Percentiles rank a stretch among this genome's conserved stretches.
These are phyloP conservation scores for Aureobasidium subglaciale DNA, from an alignment of 2,329 filamentous ascomycete species.

Conservation along the genomic window DNA sequence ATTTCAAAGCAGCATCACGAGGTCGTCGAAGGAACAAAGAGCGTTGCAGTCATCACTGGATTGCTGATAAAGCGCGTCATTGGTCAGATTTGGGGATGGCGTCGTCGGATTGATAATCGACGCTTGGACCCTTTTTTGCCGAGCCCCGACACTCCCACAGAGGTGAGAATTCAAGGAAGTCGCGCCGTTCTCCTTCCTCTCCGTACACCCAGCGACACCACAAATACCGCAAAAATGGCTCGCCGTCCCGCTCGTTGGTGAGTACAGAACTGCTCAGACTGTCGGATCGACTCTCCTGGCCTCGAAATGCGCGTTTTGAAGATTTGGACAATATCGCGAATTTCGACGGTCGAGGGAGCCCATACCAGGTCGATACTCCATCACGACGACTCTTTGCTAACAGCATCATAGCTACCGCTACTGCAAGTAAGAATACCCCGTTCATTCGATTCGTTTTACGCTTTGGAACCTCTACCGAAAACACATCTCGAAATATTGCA, in stretches of 20 bases:
- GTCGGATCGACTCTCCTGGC: conserved; percentile 43
- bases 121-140: too few relatives aligned
- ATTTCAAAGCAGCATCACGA: conserved; percentile 4
- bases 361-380: background rate
- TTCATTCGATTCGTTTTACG: background rate
- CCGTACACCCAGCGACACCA: conserved; percentile 37
- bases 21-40: background rate
- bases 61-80: conserved; percentile 3
- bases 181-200: too few relatives aligned
- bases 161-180: too few relatives aligned
- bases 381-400: conserved; percentile 3
- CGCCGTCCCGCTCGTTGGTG: conserved; percentile 92
- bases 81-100: background rate
- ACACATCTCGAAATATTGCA: background rate
- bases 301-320: background rate
- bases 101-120: background rate
- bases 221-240: conserved; percentile 85
- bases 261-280: conserved; percentile 1
- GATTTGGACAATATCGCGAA: background rate
- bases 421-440: conserved; percentile 91
- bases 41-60: background rate
- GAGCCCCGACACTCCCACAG: too few relatives aligned
- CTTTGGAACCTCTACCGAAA: background rate
- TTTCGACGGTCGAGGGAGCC: conserved; percentile 5
- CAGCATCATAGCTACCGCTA: conserved; percentile 48